Conservation (phyloP, 2,329 filamentous ascomycete genomes). For the Xylariales sp. region DNA sequence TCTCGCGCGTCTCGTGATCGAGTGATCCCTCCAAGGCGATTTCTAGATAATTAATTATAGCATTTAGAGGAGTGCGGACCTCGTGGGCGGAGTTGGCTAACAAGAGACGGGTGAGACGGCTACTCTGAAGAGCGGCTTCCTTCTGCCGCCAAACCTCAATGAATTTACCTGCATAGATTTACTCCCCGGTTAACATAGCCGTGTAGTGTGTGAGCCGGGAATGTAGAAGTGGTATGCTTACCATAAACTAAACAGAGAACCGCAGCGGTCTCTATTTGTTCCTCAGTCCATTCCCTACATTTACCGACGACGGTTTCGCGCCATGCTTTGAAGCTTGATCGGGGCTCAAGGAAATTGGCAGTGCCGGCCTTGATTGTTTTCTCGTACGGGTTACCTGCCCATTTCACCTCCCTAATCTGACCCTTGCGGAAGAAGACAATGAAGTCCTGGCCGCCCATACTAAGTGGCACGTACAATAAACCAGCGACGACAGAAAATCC, state of each 20-base stretch:
- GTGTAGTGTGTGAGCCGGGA: not conserved
- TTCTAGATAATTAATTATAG: slow-evolving; percentile 94
- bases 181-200: not conserved
- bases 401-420: slow-evolving; percentile 81
- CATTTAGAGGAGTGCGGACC: slow-evolving; percentile 89
- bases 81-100: slow-evolving; percentile 92
- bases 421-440: slow-evolving; percentile 90
- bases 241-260: slow-evolving; percentile 90
- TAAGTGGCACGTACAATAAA: slow-evolving; percentile 83
- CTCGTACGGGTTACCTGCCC: slow-evolving; percentile 88
- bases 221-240: slow-evolving; percentile 53
- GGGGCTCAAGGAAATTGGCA: slow-evolving; percentile 78
- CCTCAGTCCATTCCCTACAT: slow-evolving; percentile 88
- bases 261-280: slow-evolving; percentile 88
- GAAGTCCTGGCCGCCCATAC: slow-evolving; percentile 80
- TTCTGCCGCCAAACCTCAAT: slow-evolving; percentile 95
- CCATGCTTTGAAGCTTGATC: slow-evolving; percentile 84
- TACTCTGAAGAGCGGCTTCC: slow-evolving; percentile 83
- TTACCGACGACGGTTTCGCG: slow-evolving; percentile 83
- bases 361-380: slow-evolving; percentile 80
- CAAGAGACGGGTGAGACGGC: slow-evolving; percentile 80
- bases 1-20: slow-evolving; percentile 86
- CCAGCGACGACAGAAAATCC: slow-evolving; percentile 84
- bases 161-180: slow-evolving; percentile 67
- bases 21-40: slow-evolving; percentile 86